These are phyloP conservation scores for Turritis glabra DNA, from an alignment of 345 rosid genomes.

Conservation along the genomic window DNA sequence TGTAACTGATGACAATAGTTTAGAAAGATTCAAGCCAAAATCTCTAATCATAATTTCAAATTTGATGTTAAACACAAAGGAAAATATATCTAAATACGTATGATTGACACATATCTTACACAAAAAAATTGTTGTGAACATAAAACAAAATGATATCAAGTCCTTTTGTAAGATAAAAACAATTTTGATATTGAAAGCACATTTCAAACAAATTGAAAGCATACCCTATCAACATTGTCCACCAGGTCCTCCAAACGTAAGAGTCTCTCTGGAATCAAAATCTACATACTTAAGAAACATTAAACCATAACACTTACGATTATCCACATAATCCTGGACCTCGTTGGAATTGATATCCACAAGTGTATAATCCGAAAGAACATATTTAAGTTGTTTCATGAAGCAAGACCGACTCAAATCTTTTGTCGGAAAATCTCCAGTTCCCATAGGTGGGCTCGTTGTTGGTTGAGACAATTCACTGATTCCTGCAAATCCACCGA, in stretches of 20 bases:
- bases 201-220: neutral
- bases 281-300: constrained; percentile 25
- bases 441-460: constrained; percentile 31
- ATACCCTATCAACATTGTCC: neutral
- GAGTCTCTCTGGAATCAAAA: constrained; percentile 27
- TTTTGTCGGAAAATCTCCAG: constrained; percentile 27
- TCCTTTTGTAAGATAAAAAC: neutral
- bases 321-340: constrained; percentile 23
- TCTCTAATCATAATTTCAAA: neutral
- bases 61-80: neutral
- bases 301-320: constrained; percentile 22
- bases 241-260: constrained; percentile 39
- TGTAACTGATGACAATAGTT: neutral
- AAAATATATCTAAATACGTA: neutral
- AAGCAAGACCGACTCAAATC: constrained; percentile 30
- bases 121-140: neutral
- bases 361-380: neutral
- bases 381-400: constrained; percentile 32
- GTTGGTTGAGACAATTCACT: neutral
- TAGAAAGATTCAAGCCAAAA: neutral
- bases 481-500: constrained; percentile 33
- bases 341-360: constrained; percentile 28
- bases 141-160: neutral
- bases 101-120: neutral
- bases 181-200: neutral